phyloP scores from a whole-genome alignment of 2,329 filamentous ascomycete species.

The Monosporascus sp. region DNA sequence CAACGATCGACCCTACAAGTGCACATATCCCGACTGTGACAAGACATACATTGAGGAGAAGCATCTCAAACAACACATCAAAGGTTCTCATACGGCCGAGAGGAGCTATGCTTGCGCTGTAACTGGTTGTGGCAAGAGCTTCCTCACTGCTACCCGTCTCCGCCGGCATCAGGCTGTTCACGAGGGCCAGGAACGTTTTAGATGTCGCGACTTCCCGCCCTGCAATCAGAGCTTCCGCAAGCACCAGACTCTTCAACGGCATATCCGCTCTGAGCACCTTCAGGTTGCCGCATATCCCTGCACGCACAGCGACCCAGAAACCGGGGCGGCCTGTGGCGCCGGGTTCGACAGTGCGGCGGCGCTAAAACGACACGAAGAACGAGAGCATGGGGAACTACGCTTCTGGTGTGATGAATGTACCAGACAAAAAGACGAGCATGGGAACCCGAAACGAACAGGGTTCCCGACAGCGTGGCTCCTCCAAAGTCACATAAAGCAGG shows the following conservation, averaged over 20 bases:
- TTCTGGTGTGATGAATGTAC: slow-evolving; percentile 76
- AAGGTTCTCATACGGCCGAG: slow-evolving; percentile 70
- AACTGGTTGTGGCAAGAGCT: slow-evolving; percentile 70
- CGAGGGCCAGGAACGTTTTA: slow-evolving; percentile 68
- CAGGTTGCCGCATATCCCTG: slow-evolving; percentile 68
- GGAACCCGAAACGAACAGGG: slow-evolving; percentile 39
- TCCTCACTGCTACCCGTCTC: slow-evolving; percentile 73
- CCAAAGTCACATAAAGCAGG: slow-evolving; percentile 65
- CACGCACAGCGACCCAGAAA: slow-evolving; percentile 33
- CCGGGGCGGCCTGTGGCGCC: slow-evolving; percentile 47
- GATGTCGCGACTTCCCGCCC: slow-evolving; percentile 63
- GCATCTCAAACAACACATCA: slow-evolving; percentile 80
- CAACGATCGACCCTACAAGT: slow-evolving; percentile 75
- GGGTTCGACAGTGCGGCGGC: slow-evolving; percentile 70
- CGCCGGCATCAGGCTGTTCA: slow-evolving; percentile 75
- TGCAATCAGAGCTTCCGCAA: slow-evolving; percentile 82
- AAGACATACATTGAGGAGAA: slow-evolving; percentile 85
- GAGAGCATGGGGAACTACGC: slow-evolving; percentile 62
- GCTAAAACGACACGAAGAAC: slow-evolving; percentile 65
- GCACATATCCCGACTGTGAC: slow-evolving; percentile 63
- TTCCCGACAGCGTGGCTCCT: slow-evolving; percentile 71
- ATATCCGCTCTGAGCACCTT: slow-evolving; percentile 73
- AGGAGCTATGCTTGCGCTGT: slow-evolving; percentile 67
- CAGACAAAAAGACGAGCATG: slow-evolving; percentile 32
- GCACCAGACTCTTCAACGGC: slow-evolving; percentile 76